A percentile compares a stretch with the other conserved stretches of the same genome.
These are phyloP conservation scores for Penicillium olsonii DNA, from an alignment of 2,329 filamentous ascomycete species.

Conservation along the genomic window DNA sequence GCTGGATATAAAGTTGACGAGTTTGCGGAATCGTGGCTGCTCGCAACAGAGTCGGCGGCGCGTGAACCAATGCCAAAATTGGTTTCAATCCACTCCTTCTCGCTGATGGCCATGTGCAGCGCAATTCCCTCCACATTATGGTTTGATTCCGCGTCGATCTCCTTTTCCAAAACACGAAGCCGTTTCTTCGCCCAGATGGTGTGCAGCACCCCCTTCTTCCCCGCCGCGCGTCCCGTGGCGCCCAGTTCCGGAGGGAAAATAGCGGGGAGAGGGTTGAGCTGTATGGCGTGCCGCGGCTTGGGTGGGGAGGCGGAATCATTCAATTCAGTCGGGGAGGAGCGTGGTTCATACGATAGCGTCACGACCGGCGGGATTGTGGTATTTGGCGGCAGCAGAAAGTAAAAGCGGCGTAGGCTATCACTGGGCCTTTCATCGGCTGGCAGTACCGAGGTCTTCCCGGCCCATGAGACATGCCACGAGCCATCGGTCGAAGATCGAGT, in stretches of 20 bases:
- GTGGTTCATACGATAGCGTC: slow-evolving; percentile 59
- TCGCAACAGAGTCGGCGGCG: slow-evolving; percentile 36
- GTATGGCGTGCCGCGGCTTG: slow-evolving; percentile 47
- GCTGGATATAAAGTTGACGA: slow-evolving; percentile 40
- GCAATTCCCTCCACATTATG: slow-evolving; percentile 79
- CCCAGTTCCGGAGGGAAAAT: slow-evolving; percentile 80
- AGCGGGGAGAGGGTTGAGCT: slow-evolving; percentile 78
- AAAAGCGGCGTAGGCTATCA: slow-evolving; percentile 64
- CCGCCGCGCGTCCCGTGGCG: slow-evolving; percentile 64
- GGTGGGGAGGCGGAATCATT: not conserved
- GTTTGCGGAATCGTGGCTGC: slow-evolving; percentile 24
- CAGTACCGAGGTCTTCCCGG: slow-evolving; percentile 73
- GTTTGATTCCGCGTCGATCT: slow-evolving; percentile 73
- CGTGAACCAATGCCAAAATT: slow-evolving; percentile 68
- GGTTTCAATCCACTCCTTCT: slow-evolving; percentile 80
- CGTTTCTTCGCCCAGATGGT: slow-evolving; percentile 88
- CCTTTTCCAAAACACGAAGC: slow-evolving; percentile 70
- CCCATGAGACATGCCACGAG: slow-evolving; percentile 80
- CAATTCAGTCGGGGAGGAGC: slow-evolving; percentile 29
- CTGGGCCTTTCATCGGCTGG: slow-evolving; percentile 62
- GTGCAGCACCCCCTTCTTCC: slow-evolving; percentile 79
- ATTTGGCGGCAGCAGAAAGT: slow-evolving; percentile 77
- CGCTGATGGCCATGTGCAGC: slow-evolving; percentile 78
- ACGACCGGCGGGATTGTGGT: slow-evolving; percentile 71
- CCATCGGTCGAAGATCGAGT: slow-evolving; percentile 44